Conservation (phyloP, 176 grass and related monocot genomes). For the bread wheat (Triticum aestivum) region IWGSC_CS_RefSeq_v2.1 NC_057809.1:119521109-119521608, state of each 20-base stretch:
- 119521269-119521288: background rate
- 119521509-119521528: constrained; percentile 33
- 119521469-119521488: constrained; percentile 99
- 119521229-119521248: background rate
- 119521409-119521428: background rate
- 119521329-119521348: background rate
- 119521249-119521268: background rate
- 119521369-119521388: constrained; percentile 10
- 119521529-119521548: constrained; percentile 26
- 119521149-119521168: background rate
- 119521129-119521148: background rate
- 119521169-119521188: background rate
- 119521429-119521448: background rate
- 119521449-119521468: constrained; percentile 53
- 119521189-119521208: background rate
- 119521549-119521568: constrained; percentile 57
- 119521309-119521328: background rate
- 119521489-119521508: constrained; percentile 58
- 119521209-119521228: background rate
- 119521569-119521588: constrained; percentile 83
- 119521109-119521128: background rate
- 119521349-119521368: background rate
- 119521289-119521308: background rate
- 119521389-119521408: background rate
- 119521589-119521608: constrained; percentile 64